Evolutionary conservation across 805 yeast species (phyloP), one percentile per base, ranked within the genome.

Genomic region (Candida saitoana): DNA sequence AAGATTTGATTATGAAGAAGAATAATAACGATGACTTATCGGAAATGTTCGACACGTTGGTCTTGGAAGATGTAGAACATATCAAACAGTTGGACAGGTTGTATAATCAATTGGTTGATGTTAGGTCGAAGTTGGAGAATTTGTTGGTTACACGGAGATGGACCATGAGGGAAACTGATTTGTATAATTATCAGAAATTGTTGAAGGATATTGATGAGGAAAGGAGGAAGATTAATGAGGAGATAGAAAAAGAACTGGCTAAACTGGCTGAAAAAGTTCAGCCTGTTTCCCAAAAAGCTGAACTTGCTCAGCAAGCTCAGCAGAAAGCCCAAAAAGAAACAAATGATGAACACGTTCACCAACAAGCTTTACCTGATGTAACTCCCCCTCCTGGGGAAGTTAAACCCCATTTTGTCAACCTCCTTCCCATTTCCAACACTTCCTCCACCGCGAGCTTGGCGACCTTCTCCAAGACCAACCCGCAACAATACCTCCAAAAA

Each of bases 161-260:
- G 99, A 91, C 98, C 2, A 71, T 93, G 67, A 79, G 99, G 56
- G 96, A 90, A 56, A 93, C 99, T 0, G 99, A 93, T 65, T 72
- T 93, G 47, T 93, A 85, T 65, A 74, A 76, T 38, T 90, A 86
- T 59, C 96, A 89, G 63, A 80, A 82, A 55, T 73, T 74, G 48
- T 70, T 93, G 47, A 82, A 79, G 54, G 76, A 71, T 43, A 81
- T 93, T 47, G 96, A 91, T 58, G 84, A 80, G 40, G 58, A 75
- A 48, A 73, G 96, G 53, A 73, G 82, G 5, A 69, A 76, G 16
- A 50, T 62, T 36, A 57, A 50, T 37, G 48, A 52, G 31, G 44
- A 46, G 30, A 41, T 41, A 5, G 33, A 24, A 15, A 5, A 5
- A 9, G 27, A 8, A 11, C 34, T 38, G 30, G 36, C 22, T 15